A percentile compares a stretch with the other conserved stretches of the same genome.
These are phyloP conservation scores for Paracamarosporium sp. DNA, from an alignment of 2,329 filamentous ascomycete genomes.

Conservation along the genomic window DNA sequence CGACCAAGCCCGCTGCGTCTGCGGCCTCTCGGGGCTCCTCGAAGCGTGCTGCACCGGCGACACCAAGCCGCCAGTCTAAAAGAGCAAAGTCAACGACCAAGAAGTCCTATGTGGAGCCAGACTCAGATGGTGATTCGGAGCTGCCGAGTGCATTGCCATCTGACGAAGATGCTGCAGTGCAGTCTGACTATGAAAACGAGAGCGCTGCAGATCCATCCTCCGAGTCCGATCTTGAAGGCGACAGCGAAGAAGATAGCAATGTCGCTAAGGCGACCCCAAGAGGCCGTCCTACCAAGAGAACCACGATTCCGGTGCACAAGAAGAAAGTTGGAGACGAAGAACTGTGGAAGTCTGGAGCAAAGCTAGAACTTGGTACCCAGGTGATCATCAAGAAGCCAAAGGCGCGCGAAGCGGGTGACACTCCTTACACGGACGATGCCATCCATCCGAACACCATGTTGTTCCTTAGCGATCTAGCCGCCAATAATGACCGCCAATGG, in stretches of 20 bases:
- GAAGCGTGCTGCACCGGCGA: conserved; percentile 42
- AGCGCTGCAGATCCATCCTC: conserved; percentile 33
- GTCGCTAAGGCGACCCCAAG: conserved; percentile 31
- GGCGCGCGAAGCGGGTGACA: conserved; percentile 65
- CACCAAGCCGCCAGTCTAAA: conserved; percentile 42
- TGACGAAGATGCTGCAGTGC: conserved; percentile 41
- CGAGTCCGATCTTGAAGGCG: conserved; percentile 38
- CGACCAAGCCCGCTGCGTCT: conserved; percentile 20
- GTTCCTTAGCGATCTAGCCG: conserved; percentile 64
- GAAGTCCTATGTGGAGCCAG: conserved; percentile 43
- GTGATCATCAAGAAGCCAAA: conserved; percentile 69
- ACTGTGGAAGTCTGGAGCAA: conserved; percentile 64
- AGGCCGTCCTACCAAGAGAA: conserved; percentile 27
- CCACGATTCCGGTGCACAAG: conserved; percentile 25
- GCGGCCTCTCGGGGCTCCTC: conserved; percentile 37
- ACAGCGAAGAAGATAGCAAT: conserved; percentile 36
- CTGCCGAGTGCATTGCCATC: conserved; percentile 27
- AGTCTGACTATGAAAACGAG: conserved; percentile 52
- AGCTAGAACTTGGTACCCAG: conserved; percentile 64
- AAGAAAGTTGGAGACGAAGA: conserved; percentile 52
- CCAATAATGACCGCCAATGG: conserved; percentile 69
- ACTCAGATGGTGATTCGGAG: conserved; percentile 31
- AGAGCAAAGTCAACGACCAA: conserved; percentile 40
- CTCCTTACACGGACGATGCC: conserved; percentile 62
- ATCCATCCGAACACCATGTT: conserved; percentile 70